These are phyloP conservation scores for Pichia sp. DNA, from an alignment of 1,139 yeast species.

Conservation along the genomic window DNA sequence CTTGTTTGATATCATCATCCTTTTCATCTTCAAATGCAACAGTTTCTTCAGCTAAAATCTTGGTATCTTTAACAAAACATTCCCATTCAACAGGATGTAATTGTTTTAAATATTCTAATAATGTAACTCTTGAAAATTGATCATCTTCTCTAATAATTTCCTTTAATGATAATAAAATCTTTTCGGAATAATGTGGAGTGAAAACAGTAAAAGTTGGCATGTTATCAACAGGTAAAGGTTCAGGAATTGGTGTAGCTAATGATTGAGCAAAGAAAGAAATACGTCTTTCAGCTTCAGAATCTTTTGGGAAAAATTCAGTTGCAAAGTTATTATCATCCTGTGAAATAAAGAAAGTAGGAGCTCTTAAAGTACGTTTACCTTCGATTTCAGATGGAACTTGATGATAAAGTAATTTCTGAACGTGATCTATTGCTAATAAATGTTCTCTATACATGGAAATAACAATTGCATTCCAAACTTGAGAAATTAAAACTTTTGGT, in stretches of 20 bases:
- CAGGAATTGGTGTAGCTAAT: conserved; percentile 95
- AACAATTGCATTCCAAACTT: conserved; percentile 92
- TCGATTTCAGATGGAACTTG: conserved; percentile 80
- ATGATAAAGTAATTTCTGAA: conserved; percentile 91
- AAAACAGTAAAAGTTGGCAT: conserved; percentile 98
- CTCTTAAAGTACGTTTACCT: conserved; percentile 96
- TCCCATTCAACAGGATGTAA: conserved; percentile 99
- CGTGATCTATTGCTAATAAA: conserved; percentile 93
- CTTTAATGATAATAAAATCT: conserved; percentile 87
- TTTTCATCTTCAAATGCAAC: conserved; percentile 49
- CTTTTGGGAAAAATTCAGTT: conserved; percentile 24
- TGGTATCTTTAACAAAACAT: conserved; percentile 96
- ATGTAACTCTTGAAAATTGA: conserved; percentile 93
- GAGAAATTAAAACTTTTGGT: conserved; percentile 96
- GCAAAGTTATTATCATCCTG: conserved; percentile 52
- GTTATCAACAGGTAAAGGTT: conserved; percentile 96
- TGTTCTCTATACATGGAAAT: conserved; percentile 56
- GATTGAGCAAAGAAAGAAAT: conserved; percentile 98
- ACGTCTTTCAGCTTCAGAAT: conserved; percentile 97
- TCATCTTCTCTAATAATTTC: conserved; percentile 99
- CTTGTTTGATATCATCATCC: conserved; percentile 42
- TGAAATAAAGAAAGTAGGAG: conserved; percentile 96
- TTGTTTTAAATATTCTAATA: conserved; percentile 93
- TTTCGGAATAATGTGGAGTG: conserved; percentile 97
- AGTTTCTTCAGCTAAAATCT: conserved; percentile 90